These are phyloP conservation scores for Monilinia vaccinii-corymbosi DNA, from an alignment of 2,329 filamentous ascomycete genomes.

Conservation along the genomic window DNA sequence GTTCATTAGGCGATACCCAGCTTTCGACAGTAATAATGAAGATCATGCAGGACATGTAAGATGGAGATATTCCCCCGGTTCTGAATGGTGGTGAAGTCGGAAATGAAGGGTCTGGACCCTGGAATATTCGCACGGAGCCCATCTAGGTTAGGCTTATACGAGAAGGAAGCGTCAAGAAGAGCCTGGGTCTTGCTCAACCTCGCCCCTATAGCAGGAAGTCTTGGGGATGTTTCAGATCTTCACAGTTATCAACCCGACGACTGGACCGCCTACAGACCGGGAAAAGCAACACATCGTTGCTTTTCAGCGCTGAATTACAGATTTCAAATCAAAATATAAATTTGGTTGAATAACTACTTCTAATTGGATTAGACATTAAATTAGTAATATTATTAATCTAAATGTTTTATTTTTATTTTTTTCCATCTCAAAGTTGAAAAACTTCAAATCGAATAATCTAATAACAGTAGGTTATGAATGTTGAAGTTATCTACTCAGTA, in stretches of 20 bases:
- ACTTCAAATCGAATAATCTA: too few relatives aligned
- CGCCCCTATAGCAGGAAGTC: neutral
- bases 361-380: too few relatives aligned
- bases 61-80: neutral
- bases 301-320: too few relatives aligned
- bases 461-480: too few relatives aligned
- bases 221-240: neutral
- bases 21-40: neutral
- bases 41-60: neutral
- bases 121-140: neutral
- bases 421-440: too few relatives aligned
- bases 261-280: too few relatives aligned
- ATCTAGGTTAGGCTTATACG: neutral
- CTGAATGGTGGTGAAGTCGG: neutral
- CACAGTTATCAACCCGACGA: neutral
- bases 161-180: conserved; percentile 1
- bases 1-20: neutral
- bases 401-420: too few relatives aligned
- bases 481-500: too few relatives aligned
- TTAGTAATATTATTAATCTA: too few relatives aligned
- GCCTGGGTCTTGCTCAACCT: neutral
- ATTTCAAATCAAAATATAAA: too few relatives aligned
- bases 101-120: neutral
- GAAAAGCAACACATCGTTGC: too few relatives aligned
- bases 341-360: too few relatives aligned